Base-by-base conservation (phyloP, 768 basidiomycete species). In the Gelatoporia subvermispora region DNA sequence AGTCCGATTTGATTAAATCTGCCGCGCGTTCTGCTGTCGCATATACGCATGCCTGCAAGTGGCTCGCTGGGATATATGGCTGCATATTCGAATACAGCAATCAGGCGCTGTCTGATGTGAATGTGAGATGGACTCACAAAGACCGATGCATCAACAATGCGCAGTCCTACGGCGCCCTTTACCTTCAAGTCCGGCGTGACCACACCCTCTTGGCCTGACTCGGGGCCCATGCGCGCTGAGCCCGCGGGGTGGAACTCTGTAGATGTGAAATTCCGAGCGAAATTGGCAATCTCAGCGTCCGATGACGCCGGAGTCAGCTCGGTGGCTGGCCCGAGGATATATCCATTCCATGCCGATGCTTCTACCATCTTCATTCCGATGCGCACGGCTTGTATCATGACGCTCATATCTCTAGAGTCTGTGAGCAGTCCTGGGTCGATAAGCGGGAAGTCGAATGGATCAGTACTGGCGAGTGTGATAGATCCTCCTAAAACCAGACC, bases 161-260 rank as follows among this genome's bases (percentile, higher is more conserved):
- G 60, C 36, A 78, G 57, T 50, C 72, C 72, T 35, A 47, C 36
- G 13, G 68, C 62, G 15, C 74, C 74, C 57, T 75, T 70, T 1
- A 78, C 74, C 8, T 57, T 51, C 28, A 73, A 49, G 36, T 68
- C 61, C 34, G 68, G 66, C 53, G 72, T 69, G 43, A 77, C 72
- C 3, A 75, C 74, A 7, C 28, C 28, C 13, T 31, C 28, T 31
- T 31, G 28, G 13, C 28, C 13, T 31, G 28, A 31, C 28, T 5
- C 5, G 7, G 28, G 28, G 28, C 7, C 28, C 28, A 31, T 31
- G 28, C 28, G 28, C 13, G 13, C 7, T 31, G 28, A 31, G 28
- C 28, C 28, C 28, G 28, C 28, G 5, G 28, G 28, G 28, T 31
- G 28, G 13, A 31, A 31, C 28, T 31, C 28, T 31, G 28, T 31